Conservation (phyloP, 148 eudicot species). For the Heliosperma pusillum region DNA sequence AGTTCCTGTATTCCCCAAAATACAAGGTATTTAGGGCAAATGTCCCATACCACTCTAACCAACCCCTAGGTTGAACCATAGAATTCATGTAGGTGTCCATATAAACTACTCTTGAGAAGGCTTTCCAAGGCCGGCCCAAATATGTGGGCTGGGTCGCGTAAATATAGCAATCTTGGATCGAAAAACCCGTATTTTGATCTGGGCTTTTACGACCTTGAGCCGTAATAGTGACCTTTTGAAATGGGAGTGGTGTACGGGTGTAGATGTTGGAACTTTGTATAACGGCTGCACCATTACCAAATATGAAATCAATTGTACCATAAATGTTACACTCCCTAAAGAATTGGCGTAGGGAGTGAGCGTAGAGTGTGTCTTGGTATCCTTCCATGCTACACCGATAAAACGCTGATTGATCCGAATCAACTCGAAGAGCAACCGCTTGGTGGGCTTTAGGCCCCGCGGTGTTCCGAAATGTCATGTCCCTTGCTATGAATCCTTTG, state of each 20-base stretch:
- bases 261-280: slow-evolving; percentile 68
- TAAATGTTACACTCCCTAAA: slow-evolving; percentile 76
- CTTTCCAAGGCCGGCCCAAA: slow-evolving; percentile 92
- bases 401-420: slow-evolving; percentile 81
- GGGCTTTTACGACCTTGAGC: slow-evolving; percentile 91
- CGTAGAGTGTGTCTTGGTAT: slow-evolving; percentile 84
- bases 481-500: slow-evolving; percentile 75
- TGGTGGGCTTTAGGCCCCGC: slow-evolving; percentile 64
- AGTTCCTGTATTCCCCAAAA: slow-evolving; percentile 78
- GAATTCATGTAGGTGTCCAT: slow-evolving; percentile 60
- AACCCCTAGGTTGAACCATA: slow-evolving; percentile 75
- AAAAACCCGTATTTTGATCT: slow-evolving; percentile 62
- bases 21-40: slow-evolving; percentile 69
- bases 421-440: slow-evolving; percentile 82
- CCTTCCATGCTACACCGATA: slow-evolving; percentile 85
- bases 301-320: slow-evolving; percentile 86
- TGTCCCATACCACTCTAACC: slow-evolving; percentile 85
- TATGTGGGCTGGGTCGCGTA: slow-evolving; percentile 66
- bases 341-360: slow-evolving; percentile 86
- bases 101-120: slow-evolving; percentile 66
- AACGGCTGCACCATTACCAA: slow-evolving; percentile 89
- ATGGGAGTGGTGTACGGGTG: slow-evolving; percentile 52
- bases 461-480: slow-evolving; percentile 77
- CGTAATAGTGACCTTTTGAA: slow-evolving; percentile 67
- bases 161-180: slow-evolving; percentile 60